These are phyloP conservation scores for Isoetes taiwanensis DNA, from an alignment of 75 land plant species.

Conservation along the genomic window DNA sequence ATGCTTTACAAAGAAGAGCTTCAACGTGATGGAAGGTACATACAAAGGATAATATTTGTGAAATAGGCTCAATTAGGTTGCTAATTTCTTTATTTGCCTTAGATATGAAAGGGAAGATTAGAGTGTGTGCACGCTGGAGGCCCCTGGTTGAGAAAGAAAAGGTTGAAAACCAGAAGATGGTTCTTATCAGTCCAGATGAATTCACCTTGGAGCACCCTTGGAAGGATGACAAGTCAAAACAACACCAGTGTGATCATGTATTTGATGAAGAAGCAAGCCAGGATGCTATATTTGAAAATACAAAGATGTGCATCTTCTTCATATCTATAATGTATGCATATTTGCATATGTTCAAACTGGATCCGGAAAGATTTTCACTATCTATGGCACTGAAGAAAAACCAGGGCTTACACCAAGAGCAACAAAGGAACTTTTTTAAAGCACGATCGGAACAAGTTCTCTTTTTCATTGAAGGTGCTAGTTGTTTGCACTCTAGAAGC, in stretches of 20 bases:
- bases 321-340: slow-evolving; percentile 95
- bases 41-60: neutral
- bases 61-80: neutral
- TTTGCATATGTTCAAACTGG: slow-evolving; percentile 99
- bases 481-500: too few species aligned
- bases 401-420: slow-evolving; percentile 96
- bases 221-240: slow-evolving; percentile 87
- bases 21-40: slow-evolving; percentile 92
- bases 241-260: slow-evolving; percentile 86
- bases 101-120: slow-evolving; percentile 99
- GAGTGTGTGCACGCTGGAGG: slow-evolving; percentile 78
- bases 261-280: slow-evolving; percentile 71
- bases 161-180: slow-evolving; percentile 44
- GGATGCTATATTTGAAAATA: slow-evolving; percentile 89
- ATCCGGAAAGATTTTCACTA: slow-evolving; percentile 94
- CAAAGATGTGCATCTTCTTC: slow-evolving; percentile 48
- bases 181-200: slow-evolving; percentile 56
- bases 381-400: slow-evolving; percentile 73
- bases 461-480: slow-evolving; percentile 71
- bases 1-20: slow-evolving; percentile 82
- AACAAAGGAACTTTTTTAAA: slow-evolving; percentile 64
- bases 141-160: slow-evolving; percentile 75
- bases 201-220: slow-evolving; percentile 91
- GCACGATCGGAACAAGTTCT: slow-evolving; percentile 68
- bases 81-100: too few species aligned